Percentiles rank a stretch among this genome's conserved stretches.
phyloP scores from a whole-genome alignment of 1,284 basidiomycete species.

The Exobasidium cylindrosporum region DNA sequence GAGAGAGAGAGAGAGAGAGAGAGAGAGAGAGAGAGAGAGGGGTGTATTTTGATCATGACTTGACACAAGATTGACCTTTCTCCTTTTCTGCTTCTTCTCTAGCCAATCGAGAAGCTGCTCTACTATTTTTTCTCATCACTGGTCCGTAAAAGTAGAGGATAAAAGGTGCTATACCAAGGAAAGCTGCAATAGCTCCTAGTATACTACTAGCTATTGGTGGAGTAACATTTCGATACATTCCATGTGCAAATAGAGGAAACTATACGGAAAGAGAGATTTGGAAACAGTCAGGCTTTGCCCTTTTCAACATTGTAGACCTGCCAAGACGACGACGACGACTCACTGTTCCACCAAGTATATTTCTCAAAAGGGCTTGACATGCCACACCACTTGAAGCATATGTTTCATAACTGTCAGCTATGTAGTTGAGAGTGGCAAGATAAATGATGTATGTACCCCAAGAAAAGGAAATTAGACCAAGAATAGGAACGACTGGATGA shows the following conservation, averaged over 20 bases:
- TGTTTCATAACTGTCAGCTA: conserved; percentile 13
- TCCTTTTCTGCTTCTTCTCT: not conserved
- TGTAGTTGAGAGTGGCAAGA: conserved; percentile 10
- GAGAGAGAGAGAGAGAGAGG: too few species aligned
- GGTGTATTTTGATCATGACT: too few species aligned
- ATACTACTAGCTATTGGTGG: conserved; percentile 8
- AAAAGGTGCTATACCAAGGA: conserved; percentile 16
- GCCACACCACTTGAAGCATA: conserved; percentile 14
- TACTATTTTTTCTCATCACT: not conserved
- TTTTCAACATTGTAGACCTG: not conserved
- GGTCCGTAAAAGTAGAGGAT: conserved; percentile 11
- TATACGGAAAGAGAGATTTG: too few species aligned
- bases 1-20: too few species aligned
- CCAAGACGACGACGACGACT: not conserved
- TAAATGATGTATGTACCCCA: conserved; percentile 15
- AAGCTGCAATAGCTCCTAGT: conserved; percentile 7
- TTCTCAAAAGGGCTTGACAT: conserved; percentile 14
- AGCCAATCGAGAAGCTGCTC: not conserved
- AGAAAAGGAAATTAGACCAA: conserved; percentile 14
- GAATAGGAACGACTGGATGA: conserved; percentile 1
- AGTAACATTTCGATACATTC: conserved; percentile 10
- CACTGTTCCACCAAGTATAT: conserved; percentile 3
- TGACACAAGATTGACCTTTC: not conserved
- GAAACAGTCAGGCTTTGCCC: not conserved
- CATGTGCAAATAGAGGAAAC: not conserved